phyloP scores from a whole-genome alignment of 1,284 basidiomycete species.

The Marasmius tenuissimus region DNA sequence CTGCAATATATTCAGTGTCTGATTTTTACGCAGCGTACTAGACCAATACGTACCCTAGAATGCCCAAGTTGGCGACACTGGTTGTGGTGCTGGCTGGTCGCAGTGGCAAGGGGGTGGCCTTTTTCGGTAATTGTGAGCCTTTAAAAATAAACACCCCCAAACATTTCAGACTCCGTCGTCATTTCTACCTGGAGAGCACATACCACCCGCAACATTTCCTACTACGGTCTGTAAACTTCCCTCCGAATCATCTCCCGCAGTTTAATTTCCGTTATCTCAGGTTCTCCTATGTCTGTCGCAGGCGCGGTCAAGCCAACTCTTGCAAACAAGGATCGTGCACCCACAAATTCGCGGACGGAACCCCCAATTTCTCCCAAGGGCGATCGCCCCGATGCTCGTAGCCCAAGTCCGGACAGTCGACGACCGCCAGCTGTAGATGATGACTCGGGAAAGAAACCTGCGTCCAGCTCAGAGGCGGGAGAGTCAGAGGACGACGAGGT shows the following conservation, averaged over 20 bases:
- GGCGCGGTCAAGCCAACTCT: neutral
- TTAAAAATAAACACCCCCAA: neutral
- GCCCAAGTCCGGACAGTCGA: neutral
- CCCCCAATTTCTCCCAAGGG: neutral
- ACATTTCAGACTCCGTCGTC: neutral
- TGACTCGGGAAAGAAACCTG: neutral
- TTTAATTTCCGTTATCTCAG: neutral
- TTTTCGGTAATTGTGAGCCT: neutral
- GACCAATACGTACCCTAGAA: no score
- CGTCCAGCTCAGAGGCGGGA: neutral
- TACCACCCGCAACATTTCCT: neutral
- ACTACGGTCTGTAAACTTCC: neutral
- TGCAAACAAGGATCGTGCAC: neutral
- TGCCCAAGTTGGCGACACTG: no score
- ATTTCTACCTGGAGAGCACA: neutral
- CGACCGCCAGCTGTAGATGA: neutral
- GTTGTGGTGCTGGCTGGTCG: no score
- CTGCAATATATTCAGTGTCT: no score
- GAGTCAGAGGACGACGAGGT: constrained; percentile 2
- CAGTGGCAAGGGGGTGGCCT: no score
- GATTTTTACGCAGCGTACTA: no score
- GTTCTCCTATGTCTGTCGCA: neutral
- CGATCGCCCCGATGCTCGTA: neutral
- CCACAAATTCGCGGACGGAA: neutral
- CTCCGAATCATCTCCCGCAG: neutral